phyloP scores from a whole-genome alignment of 345 rosid species.

The Citrus cavaleriei region DNA sequence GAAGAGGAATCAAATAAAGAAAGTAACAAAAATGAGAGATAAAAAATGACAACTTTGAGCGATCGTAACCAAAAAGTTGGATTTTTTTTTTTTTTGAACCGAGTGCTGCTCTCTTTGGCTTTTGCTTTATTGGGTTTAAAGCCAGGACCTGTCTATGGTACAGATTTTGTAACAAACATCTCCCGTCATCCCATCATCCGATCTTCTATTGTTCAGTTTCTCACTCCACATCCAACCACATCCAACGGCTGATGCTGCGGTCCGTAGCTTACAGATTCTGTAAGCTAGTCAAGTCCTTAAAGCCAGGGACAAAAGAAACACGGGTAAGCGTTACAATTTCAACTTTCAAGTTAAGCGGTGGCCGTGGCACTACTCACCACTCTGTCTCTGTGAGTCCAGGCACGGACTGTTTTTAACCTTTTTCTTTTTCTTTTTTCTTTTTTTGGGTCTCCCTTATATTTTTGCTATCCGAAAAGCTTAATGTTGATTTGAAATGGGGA shows the following conservation, averaged over 20 bases:
- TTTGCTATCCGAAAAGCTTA: too few species aligned
- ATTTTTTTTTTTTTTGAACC: background rate
- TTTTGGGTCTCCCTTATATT: too few species aligned
- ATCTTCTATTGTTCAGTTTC: too few species aligned
- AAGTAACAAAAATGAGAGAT: background rate
- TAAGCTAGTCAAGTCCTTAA: too few species aligned
- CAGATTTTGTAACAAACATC: too few species aligned
- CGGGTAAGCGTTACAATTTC: conserved; percentile 2
- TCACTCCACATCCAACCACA: too few species aligned
- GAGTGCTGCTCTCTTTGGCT: conserved; percentile 14
- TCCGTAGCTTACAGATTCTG: too few species aligned
- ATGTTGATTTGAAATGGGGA: background rate
- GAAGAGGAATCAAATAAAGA: conserved; percentile 13
- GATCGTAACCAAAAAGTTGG: conserved; percentile 1
- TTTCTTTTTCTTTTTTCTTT: too few species aligned
- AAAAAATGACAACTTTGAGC: conserved; percentile 32
- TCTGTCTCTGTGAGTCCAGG: background rate
- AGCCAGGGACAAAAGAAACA: conserved; percentile 5
- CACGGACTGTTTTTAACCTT: background rate
- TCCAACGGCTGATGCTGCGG: too few species aligned
- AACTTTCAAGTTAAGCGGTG: conserved; percentile 2
- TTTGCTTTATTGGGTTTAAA: conserved; percentile 40
- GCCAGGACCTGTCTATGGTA: too few species aligned
- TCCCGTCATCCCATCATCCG: too few species aligned
- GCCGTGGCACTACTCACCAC: background rate